These are phyloP conservation scores for Juncus effusus DNA, from an alignment of 176 grass and related monocot genomes.

Conservation along the genomic window DNA sequence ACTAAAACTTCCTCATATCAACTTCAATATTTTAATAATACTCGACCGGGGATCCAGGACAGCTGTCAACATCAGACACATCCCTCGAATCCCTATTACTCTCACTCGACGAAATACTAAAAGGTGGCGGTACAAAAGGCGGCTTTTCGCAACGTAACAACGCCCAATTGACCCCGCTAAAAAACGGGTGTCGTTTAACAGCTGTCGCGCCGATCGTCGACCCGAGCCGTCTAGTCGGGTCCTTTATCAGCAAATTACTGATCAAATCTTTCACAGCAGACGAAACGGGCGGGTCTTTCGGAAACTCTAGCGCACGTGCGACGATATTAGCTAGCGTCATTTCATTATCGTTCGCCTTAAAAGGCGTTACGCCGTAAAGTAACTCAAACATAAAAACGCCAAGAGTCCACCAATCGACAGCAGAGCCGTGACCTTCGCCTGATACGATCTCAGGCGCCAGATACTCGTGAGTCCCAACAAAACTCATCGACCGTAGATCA, in stretches of 20 bases:
- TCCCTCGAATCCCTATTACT: slow-evolving; percentile 16
- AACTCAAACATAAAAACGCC: slow-evolving; percentile 90
- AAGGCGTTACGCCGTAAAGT: slow-evolving; percentile 83
- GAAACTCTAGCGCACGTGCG: slow-evolving; percentile 87
- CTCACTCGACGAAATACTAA: neutral
- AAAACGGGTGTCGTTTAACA: slow-evolving; percentile 81
- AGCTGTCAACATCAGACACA: slow-evolving; percentile 26
- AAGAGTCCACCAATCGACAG: slow-evolving; percentile 96
- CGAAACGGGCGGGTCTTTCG: slow-evolving; percentile 59
- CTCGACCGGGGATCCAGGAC: slow-evolving; percentile 41
- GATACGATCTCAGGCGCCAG: slow-evolving; percentile 91
- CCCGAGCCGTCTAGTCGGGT: slow-evolving; percentile 56
- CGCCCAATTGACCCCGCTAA: slow-evolving; percentile 80
- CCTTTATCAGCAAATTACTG: slow-evolving; percentile 65
- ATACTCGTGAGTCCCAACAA: slow-evolving; percentile 98
- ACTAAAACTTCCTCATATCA: too few relatives aligned
- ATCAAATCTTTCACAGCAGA: slow-evolving; percentile 52
- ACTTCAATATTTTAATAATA: slow-evolving; percentile 31
- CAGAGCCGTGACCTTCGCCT: slow-evolving; percentile 86
- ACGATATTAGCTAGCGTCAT: slow-evolving; percentile 90
- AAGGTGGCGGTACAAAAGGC: slow-evolving; percentile 54
- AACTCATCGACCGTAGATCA: slow-evolving; percentile 84
- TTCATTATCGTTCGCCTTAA: slow-evolving; percentile 82
- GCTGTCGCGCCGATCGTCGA: slow-evolving; percentile 68
- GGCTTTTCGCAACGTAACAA: slow-evolving; percentile 66